A percentile compares a stretch with the other conserved stretches of the same genome.
Conservation (phyloP, 1,139 yeast species). For the Candida sp. region DNA sequence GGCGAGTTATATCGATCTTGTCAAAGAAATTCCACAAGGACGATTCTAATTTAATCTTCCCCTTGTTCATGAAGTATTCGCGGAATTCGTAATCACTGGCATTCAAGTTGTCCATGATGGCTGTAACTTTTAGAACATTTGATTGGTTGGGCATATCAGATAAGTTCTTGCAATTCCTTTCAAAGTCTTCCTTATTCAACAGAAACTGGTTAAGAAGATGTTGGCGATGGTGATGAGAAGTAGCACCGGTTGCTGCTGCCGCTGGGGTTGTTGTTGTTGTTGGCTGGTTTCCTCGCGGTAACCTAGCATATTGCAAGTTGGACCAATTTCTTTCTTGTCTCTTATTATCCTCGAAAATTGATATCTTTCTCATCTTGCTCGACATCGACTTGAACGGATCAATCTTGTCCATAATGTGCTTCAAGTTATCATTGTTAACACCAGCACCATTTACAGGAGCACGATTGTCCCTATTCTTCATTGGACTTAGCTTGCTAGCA, state of each 20-base stretch:
- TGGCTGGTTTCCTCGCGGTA: not conserved
- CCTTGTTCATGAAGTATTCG: slow-evolving; percentile 27
- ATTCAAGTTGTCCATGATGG: slow-evolving; percentile 11
- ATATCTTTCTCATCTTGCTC: slow-evolving; percentile 35
- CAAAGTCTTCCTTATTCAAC: slow-evolving; percentile 12
- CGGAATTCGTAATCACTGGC: slow-evolving; percentile 26
- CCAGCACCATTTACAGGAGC: not conserved
- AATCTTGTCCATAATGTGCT: slow-evolving; percentile 40
- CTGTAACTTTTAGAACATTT: slow-evolving; percentile 6
- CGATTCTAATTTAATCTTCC: slow-evolving; percentile 25
- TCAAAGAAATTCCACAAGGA: slow-evolving; percentile 22
- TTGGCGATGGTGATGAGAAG: not conserved
- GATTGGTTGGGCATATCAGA: slow-evolving; percentile 8
- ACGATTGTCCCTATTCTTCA: not conserved
- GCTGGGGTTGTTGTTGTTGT: not conserved
- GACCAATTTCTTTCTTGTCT: slow-evolving; percentile 40
- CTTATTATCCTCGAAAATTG: slow-evolving; percentile 41
- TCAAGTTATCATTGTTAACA: slow-evolving; percentile 23
- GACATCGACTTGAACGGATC: slow-evolving; percentile 46
- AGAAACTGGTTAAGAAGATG: not conserved
- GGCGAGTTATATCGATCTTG: not conserved
- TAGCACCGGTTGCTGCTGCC: not conserved
- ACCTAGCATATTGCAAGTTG: not conserved
- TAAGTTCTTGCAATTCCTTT: slow-evolving; percentile 10
- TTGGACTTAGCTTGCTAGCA: slow-evolving; percentile 7